Evolutionary conservation across 495 filamentous ascomycete genomes (phyloP), one percentile per base, ranked within the genome.

Genomic region (Hamigera avellanea): DNA sequence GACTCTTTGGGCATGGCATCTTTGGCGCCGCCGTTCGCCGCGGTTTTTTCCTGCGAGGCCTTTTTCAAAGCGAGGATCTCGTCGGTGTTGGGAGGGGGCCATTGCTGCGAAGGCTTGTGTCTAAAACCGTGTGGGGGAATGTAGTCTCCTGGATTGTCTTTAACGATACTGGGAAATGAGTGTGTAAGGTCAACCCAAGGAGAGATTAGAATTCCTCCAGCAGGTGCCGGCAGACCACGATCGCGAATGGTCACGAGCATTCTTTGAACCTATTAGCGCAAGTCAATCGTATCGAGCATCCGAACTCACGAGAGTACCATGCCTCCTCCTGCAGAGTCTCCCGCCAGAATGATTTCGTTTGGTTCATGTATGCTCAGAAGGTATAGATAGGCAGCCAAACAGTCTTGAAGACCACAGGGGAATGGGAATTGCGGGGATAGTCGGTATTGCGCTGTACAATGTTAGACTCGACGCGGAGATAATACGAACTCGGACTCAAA

Each of bases 181-280:
- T 95, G 89, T 8, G 84, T 93, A 21, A 95, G 58, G 53, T 96
- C 89, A 2, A 83, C 85, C 89, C 89, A 96, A 0, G 89, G 89
- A 18, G 82, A 88, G 30, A 96, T 82, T 39, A 96, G 59, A 27
- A 96, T 80, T 12, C 81, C 89, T 3, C 89, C 89, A 7, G 89
- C 89, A 0, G 89, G 89, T 26, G 94, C 46, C 9, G 88, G 78
- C 16, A 93, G 55, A 0, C 78, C 81, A 48, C 77, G 75, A 57
- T 96, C 87, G 31, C 89, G 76, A 40, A 95, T 58, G 9, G 74
- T 77, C 25, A 93, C 77, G 36, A 96, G 64, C 68, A 93, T 64
- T 13, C 28, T 30, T 4, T 30, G 21, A 9, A 5, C 14, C n/a
- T 13, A 15, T 30, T 30, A 30, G 28, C 28, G 6, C 4, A 6